Evolutionary conservation across 2,329 filamentous ascomycete genomes (phyloP).

Genomic region (Hypoxylon sp.): DNA sequence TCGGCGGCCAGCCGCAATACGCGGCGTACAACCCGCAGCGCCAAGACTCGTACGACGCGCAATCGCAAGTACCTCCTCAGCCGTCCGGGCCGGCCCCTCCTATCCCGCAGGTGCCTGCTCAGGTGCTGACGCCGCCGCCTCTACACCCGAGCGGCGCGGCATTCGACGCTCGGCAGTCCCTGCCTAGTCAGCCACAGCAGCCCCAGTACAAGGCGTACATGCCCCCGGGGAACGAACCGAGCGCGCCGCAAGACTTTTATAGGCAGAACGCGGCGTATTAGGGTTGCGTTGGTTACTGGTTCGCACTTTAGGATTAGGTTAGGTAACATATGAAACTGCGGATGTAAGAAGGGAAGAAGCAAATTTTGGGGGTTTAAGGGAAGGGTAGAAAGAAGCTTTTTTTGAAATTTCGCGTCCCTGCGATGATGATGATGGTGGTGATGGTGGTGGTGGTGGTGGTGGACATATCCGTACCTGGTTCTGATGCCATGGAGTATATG

Average conservation of each 20-base stretch:
- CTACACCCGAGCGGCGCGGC: conserved; percentile 59
- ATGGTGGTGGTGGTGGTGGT: not conserved
- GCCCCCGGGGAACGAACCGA: conserved; percentile 60
- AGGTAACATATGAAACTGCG: not conserved
- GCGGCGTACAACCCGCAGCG: conserved; percentile 48
- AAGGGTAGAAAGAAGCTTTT: not conserved
- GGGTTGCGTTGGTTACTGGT: not conserved
- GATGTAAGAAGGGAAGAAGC: not conserved
- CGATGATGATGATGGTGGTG: not conserved
- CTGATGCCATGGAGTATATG: conserved; percentile 13
- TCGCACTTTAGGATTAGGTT: conserved; percentile 32
- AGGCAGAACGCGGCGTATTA: conserved; percentile 55
- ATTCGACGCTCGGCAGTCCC: conserved; percentile 63
- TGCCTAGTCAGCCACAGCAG: conserved; percentile 59
- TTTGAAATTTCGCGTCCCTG: not conserved
- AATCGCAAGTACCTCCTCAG: conserved; percentile 47
- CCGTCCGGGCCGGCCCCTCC: conserved; percentile 57
- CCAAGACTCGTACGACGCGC: conserved; percentile 49
- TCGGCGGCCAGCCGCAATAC: conserved; percentile 53
- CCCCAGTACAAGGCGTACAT: conserved; percentile 70
- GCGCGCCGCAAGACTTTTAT: conserved; percentile 68
- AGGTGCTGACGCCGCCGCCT: conserved; percentile 57
- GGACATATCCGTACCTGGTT: conserved; percentile 2
- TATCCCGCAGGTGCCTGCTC: conserved; percentile 52
- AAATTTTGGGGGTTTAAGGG: not conserved